Percentiles rank a stretch among this genome's conserved stretches.
Conservation (phyloP, 2,329 filamentous ascomycete species). For the Epicoccum sorghinum region DNA sequence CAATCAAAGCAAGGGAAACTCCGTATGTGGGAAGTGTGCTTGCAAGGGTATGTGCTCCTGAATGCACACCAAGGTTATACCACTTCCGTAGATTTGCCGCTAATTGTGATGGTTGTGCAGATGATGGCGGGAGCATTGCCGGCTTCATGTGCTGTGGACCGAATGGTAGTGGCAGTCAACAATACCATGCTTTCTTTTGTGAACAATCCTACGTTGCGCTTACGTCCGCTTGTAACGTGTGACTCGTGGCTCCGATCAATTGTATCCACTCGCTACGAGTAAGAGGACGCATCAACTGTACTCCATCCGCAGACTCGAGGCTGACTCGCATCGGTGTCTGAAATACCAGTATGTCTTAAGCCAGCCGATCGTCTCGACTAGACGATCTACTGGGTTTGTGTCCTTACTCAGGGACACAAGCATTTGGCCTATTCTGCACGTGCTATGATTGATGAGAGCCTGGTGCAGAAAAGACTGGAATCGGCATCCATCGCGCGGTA, state of each 20-base stretch:
- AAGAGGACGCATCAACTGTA: neutral
- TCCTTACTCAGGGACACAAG: slow-evolving; percentile 19
- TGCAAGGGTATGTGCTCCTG: slow-evolving; percentile 2
- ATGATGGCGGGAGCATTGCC: slow-evolving; percentile 13
- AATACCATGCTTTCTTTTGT: neutral
- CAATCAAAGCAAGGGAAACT: slow-evolving; percentile 20
- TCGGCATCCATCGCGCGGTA: slow-evolving; percentile 25
- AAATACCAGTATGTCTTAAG: neutral
- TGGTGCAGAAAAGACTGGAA: slow-evolving; percentile 25
- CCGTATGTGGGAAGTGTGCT: neutral
- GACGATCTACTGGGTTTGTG: slow-evolving; percentile 4
- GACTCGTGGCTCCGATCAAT: no score
- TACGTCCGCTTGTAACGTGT: no score
- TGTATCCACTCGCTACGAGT: neutral
- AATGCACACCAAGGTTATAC: slow-evolving; percentile 11
- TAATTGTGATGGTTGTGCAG: slow-evolving; percentile 23
- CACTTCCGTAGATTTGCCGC: slow-evolving; percentile 17
- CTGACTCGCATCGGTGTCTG: neutral
- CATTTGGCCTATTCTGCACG: slow-evolving; percentile 23
- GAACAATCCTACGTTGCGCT: neutral
- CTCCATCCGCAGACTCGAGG: neutral
- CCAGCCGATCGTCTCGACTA: neutral
- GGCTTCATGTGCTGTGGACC: neutral
- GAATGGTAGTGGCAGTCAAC: neutral
- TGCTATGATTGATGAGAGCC: slow-evolving; percentile 24